Evolutionary conservation across 306 rosid species (phyloP).

Genomic region (Sphenostylis stenocarpa): DNA sequence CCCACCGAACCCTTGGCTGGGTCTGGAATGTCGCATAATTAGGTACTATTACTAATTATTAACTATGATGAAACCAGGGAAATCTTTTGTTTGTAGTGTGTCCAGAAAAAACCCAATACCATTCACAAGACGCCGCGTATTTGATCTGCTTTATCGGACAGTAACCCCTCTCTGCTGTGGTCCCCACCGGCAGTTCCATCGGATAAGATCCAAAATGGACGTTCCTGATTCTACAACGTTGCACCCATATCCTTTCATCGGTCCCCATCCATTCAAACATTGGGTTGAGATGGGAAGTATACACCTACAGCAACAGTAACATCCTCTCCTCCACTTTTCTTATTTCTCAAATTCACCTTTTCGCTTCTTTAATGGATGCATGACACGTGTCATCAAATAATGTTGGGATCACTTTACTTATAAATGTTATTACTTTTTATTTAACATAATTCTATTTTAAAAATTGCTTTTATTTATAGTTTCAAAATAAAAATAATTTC

Average conservation of each 20-base stretch:
- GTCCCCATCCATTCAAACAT: not conserved
- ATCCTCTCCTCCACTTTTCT: no score
- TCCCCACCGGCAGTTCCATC: slow-evolving; percentile 28
- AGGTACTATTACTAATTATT: no score
- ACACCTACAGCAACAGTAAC: no score
- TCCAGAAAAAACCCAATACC: not conserved
- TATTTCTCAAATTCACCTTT: no score
- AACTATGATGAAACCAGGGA: not conserved
- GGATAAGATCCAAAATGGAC: slow-evolving; percentile 36
- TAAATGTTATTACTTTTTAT: no score
- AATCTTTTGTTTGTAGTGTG: slow-evolving; percentile 13
- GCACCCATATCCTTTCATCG: not conserved
- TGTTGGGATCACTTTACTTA: no score
- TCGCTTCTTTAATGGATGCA: no score
- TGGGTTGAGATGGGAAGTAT: no score
- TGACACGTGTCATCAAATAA: no score
- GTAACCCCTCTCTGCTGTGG: not conserved
- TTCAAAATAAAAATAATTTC: no score
- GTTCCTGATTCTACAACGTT: slow-evolving; percentile 35
- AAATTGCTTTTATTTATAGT: no score
- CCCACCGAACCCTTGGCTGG: not conserved
- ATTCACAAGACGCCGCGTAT: slow-evolving; percentile 58
- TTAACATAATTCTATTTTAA: no score
- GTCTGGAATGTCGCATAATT: not conserved
- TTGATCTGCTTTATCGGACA: not conserved